phyloP scores from a whole-genome alignment of 1,284 basidiomycete species.

The Marasmius oreades region DNA sequence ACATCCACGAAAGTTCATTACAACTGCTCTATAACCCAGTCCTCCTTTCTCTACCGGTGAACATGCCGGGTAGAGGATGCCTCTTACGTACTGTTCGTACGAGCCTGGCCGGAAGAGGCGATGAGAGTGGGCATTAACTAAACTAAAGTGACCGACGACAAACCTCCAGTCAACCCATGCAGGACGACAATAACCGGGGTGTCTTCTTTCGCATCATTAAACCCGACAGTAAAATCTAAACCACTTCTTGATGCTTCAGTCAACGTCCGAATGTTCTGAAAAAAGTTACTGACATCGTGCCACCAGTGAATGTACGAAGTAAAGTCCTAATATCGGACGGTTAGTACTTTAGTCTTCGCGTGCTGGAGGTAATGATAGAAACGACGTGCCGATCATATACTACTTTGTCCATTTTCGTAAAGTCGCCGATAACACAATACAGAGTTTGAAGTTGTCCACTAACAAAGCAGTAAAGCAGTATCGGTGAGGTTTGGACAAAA shows the following conservation, averaged over 20 bases:
- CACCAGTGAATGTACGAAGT: conserved; percentile 10
- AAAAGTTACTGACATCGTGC: conserved; percentile 48
- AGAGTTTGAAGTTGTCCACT: conserved; percentile 74
- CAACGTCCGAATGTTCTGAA: background rate
- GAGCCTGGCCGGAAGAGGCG: conserved; percentile 49
- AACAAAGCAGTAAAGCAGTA: conserved; percentile 8
- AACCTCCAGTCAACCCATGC: conserved; percentile 87
- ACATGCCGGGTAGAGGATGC: conserved; percentile 71
- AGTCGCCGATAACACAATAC: conserved; percentile 51
- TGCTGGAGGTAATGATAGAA: background rate
- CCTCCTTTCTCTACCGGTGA: conserved; percentile 71
- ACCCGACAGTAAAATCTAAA: conserved; percentile 67
- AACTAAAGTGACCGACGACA: conserved; percentile 9
- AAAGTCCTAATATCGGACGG: conserved; percentile 10
- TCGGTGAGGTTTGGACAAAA: background rate
- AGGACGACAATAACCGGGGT: conserved; percentile 82
- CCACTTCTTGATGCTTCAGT: conserved; percentile 40
- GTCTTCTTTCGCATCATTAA: conserved; percentile 49
- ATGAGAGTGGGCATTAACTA: background rate
- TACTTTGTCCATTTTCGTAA: conserved; percentile 59
- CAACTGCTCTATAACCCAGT: conserved; percentile 83
- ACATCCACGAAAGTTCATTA: conserved; percentile 93
- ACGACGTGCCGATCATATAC: conserved; percentile 55
- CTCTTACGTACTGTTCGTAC: conserved; percentile 86
- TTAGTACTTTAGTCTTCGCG: conserved; percentile 5